Evolutionary conservation across 2,329 filamentous ascomycete species (phyloP), one percentile per base, ranked within the genome.

Genomic region (Fusarium sp.): DNA sequence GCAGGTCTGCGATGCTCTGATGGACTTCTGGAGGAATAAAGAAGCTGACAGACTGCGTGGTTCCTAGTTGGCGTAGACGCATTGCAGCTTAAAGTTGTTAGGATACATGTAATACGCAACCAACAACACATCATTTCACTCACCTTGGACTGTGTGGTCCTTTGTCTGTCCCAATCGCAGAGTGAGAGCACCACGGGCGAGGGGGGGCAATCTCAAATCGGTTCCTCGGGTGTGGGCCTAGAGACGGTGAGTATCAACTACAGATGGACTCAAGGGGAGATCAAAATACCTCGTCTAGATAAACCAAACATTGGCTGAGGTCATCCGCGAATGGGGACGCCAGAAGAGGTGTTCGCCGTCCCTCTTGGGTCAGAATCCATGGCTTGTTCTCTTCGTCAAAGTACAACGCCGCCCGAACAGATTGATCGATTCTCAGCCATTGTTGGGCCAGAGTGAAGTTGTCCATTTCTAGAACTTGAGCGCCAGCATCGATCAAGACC

Each of bases 401-500:
- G 69, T 85, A 92, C 0, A 92, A 79, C 0, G 88, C 90, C 0
- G 85, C 89, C 1, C 80, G 79, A 0, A 86, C 85, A 2, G 77
- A n/a, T 0, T 38, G 14, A 50, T 90, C 87, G 1, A 85, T 76
- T 0, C 80, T 75, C 0, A 92, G 76, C 90, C 90, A 92, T 1
- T 80, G 79, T 13, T 80, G 80, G 0, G 84, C 89, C 0, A 92
- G 79, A 0, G 80, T 79, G 2, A 78, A 59, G 73, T 91, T 93
- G 67, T 86, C 83, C 82, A 90, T 88, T 74, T 93, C 91, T 0
- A 93, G 78, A 16, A 93, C 89, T 16, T 90, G 87, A 0, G 91
- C 91, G 0, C 91, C 91, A 0, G 90, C 88, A 76, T 93, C 91
- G 1, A 93, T 90, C 0, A 93, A 81, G 0, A 93, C 83, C 0